These are phyloP conservation scores for Beauveria sp. DNA, from an alignment of 2,329 filamentous ascomycete species.

Conservation along the genomic window DNA sequence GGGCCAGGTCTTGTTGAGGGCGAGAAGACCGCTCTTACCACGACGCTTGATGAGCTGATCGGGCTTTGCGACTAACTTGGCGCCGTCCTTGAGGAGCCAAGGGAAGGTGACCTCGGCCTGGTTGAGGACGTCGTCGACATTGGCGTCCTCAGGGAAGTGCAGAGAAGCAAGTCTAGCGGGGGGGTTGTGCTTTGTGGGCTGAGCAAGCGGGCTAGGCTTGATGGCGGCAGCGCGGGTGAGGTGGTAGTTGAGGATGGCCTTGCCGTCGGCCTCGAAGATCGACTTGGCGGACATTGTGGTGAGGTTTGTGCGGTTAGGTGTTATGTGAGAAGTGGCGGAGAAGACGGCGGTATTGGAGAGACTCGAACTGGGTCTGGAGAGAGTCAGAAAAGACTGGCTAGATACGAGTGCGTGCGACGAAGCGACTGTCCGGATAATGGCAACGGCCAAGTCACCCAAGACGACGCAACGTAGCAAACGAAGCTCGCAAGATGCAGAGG, in stretches of 20 bases:
- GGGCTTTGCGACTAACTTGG: constrained; percentile 97
- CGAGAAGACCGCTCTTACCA: constrained; percentile 95
- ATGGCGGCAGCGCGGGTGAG: constrained; percentile 95
- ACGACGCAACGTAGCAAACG: background rate
- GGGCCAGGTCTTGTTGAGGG: constrained; percentile 93
- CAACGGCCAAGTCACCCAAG: background rate
- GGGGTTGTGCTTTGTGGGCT: constrained; percentile 81
- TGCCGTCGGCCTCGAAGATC: constrained; percentile 98
- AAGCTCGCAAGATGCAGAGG: background rate
- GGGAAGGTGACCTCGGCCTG: constrained; percentile 95
- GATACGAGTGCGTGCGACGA: background rate
- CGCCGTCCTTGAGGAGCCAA: constrained; percentile 75
- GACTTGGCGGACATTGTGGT: constrained; percentile 62
- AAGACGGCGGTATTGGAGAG: background rate
- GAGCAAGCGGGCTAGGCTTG: constrained; percentile 91
- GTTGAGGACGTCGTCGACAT: constrained; percentile 77
- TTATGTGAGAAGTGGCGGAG: constrained; percentile 15
- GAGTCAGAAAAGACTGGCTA: constrained; percentile 8
- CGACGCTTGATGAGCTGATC: constrained; percentile 99
- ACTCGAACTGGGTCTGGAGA: background rate
- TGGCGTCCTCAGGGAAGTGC: constrained; percentile 83
- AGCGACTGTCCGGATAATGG: background rate
- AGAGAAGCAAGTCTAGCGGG: constrained; percentile 85
- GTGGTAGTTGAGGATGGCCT: constrained; percentile 99
- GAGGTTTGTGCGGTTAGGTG: constrained; percentile 19